Evolutionary conservation across 2,329 filamentous ascomycete genomes (phyloP), one percentile per base, ranked within the genome.

Genomic region (Diplodia mutila): DNA sequence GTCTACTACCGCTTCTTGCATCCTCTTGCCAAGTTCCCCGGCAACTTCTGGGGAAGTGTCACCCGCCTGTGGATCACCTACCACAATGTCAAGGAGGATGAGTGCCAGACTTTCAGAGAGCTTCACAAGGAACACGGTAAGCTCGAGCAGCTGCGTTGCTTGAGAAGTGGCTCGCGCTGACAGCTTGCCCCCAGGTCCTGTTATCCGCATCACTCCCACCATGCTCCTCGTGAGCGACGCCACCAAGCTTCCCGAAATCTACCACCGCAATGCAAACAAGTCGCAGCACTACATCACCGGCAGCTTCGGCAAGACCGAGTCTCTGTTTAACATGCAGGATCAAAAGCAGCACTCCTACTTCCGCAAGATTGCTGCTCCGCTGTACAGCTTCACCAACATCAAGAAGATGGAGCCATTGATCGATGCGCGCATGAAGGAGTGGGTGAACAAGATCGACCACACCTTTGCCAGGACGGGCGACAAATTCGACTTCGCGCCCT

Each of bases 381-480:
- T 85, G 71, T 88, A 88, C 71, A 84, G 80, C 65, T 86, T 87
- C 71, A 81, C 77, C 53, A 87, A 86, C 70, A 82, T 88, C 70
- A 85, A 84, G 75, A 85, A 82, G 70, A 88, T 87, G 83, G 86
- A 89, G 73, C 83, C 84, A 0, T 70, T 88, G 34, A 78, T 89
- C 2, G 85, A 88, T 68, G 69, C 73, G 1, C 78, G 82, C 11
- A 85, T 88, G 55, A 67, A 73, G 2, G 75, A 80, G n/a, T 89
- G 85, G 86, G 77, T 84, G 9, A 70, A 73, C 3, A 82, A 80
- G n/a, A 77, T 89, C 2, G 77, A 82, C 2, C 72, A 77, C 2
- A 74, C 73, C 5, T 89, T 87, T 69, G 82, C 78, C 4, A 74
- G 78, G 8, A 80, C 79, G 0, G 78, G 80, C 1, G 73, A 82